Percentiles rank a stretch among this genome's conserved stretches.
phyloP scores from a whole-genome alignment of 1,284 basidiomycete species.

The Trametes sp. region DNA sequence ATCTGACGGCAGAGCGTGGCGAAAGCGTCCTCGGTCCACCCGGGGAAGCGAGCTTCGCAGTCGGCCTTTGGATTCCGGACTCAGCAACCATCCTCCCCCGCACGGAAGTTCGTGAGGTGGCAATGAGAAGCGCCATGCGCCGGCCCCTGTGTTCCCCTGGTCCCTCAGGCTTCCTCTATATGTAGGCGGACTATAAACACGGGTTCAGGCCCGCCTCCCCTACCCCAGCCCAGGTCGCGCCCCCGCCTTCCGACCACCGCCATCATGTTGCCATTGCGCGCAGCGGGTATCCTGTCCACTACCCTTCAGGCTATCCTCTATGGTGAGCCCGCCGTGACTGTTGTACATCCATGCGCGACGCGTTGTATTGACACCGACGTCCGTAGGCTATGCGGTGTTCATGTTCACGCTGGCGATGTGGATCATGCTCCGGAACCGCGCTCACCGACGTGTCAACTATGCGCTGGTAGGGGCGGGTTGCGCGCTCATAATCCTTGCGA shows the following conservation, averaged over 20 bases:
- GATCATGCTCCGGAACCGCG: slow-evolving; percentile 36
- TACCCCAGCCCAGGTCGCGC: background rate
- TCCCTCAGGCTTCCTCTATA: slow-evolving; percentile 6
- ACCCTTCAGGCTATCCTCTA: slow-evolving; percentile 39
- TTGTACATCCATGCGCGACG: background rate
- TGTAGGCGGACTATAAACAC: slow-evolving; percentile 8
- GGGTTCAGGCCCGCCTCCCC: background rate
- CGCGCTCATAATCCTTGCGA: slow-evolving; percentile 36
- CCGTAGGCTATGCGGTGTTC: slow-evolving; percentile 38
- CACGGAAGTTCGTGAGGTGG: slow-evolving; percentile 1
- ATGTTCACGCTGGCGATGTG: slow-evolving; percentile 42
- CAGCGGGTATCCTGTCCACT: slow-evolving; percentile 37
- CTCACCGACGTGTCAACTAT: slow-evolving; percentile 30
- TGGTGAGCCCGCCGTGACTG: slow-evolving; percentile 24
- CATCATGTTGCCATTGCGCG: slow-evolving; percentile 26
- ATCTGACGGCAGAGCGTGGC: background rate
- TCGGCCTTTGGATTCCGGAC: background rate
- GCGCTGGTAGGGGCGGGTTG: slow-evolving; percentile 28
- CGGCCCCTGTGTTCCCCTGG: slow-evolving; percentile 12
- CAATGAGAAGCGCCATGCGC: slow-evolving; percentile 14
- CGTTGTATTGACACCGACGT: background rate
- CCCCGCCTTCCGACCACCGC: background rate
- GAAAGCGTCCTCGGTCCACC: background rate
- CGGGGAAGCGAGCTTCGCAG: background rate
- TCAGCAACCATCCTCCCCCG: background rate